Evolutionary conservation across 352 stramenopile genomes (phyloP).

Genomic region (Phytopythium aichiense): DNA sequence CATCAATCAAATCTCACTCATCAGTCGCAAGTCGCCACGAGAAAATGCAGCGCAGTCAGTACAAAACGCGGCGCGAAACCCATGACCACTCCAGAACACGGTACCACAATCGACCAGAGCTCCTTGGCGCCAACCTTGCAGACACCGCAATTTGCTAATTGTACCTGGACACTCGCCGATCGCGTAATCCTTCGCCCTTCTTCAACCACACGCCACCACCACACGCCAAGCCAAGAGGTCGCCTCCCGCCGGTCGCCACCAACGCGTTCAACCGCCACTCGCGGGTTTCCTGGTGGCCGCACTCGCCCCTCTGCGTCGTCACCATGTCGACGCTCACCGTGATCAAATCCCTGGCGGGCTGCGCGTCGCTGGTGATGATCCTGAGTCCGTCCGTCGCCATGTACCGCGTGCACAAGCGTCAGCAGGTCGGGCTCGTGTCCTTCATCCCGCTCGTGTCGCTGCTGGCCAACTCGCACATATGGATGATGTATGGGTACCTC

Average conservation of each 20-base stretch:
- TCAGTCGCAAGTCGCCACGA: neutral
- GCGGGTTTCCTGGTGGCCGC: neutral
- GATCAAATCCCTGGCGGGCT: constrained; percentile 24
- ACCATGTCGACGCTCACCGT: constrained; percentile 12
- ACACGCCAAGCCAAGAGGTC: neutral
- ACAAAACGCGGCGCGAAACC: neutral
- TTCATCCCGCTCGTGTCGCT: constrained; percentile 16
- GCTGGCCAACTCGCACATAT: constrained; percentile 15
- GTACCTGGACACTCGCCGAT: neutral
- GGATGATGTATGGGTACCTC: constrained; percentile 43
- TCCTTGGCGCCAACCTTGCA: too few relatives aligned
- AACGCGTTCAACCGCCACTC: neutral
- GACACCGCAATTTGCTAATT: too few relatives aligned
- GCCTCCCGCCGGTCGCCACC: neutral
- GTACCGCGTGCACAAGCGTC: constrained; percentile 13
- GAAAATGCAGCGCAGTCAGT: neutral
- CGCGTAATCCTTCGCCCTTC: neutral
- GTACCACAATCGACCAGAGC: neutral
- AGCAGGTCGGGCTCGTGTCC: constrained; percentile 10
- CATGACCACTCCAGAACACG: neutral
- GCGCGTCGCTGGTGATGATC: constrained; percentile 17
- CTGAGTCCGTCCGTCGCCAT: constrained; percentile 13
- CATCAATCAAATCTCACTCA: neutral
- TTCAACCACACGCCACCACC: neutral
- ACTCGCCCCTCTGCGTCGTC: neutral